A percentile compares a stretch with the other conserved stretches of the same genome.
These are phyloP conservation scores for Podospora australis DNA, from an alignment of 495 filamentous ascomycete genomes.

Conservation along the genomic window DNA sequence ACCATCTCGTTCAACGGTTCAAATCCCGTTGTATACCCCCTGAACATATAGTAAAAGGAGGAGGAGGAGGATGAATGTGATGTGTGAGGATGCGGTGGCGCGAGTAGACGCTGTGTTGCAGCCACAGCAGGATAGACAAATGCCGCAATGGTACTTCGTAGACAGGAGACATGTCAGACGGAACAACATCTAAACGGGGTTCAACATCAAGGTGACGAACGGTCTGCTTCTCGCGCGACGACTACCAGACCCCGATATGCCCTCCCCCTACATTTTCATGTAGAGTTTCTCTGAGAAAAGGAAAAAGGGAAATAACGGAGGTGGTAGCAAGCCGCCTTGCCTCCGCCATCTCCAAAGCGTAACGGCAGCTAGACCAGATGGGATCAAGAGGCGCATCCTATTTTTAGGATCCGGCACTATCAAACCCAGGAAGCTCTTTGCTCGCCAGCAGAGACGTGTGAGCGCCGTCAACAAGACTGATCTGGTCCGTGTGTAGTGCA, in stretches of 20 bases:
- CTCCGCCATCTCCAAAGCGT: constrained; percentile 3
- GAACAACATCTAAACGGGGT: background rate
- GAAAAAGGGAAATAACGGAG: too few relatives aligned
- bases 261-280: too few relatives aligned
- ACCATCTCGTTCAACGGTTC: background rate
- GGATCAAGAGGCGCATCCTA: constrained; percentile 12
- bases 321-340: constrained; percentile 10
- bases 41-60: too few relatives aligned
- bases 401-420: constrained; percentile 14
- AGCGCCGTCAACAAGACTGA: constrained; percentile 8
- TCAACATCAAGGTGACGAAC: background rate
- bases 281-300: background rate
- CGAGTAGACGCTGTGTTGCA: too few relatives aligned
- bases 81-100: too few relatives aligned
- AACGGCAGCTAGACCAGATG: constrained; percentile 16
- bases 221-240: background rate
- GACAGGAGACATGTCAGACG: constrained; percentile 1
- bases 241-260: too few relatives aligned
- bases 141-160: background rate
- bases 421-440: background rate
- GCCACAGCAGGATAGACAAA: too few relatives aligned
- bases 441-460: background rate
- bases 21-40: too few relatives aligned
- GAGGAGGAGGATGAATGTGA: too few relatives aligned
- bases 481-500: constrained; percentile 13